These are phyloP conservation scores for Blastobotrys elegans DNA, from an alignment of 1,139 yeast species.

Conservation along the genomic window DNA sequence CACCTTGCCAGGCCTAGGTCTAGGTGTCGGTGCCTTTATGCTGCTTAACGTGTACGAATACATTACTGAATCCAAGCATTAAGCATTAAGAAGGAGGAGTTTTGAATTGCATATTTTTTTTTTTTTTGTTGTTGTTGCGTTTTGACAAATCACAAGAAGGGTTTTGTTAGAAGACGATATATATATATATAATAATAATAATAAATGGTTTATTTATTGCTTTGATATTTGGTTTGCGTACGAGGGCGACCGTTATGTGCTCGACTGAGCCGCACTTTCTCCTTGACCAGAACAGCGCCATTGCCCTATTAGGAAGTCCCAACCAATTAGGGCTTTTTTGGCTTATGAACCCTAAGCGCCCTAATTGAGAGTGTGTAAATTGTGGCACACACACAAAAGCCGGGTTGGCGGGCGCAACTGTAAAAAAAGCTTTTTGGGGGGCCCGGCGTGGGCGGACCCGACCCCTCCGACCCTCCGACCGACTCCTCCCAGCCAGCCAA, in stretches of 20 bases:
- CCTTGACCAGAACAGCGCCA: no score
- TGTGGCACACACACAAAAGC: background rate
- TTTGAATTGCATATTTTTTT: no score
- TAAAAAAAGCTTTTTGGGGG: no score
- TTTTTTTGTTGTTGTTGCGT: no score
- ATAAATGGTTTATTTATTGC: no score
- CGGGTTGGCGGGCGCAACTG: no score
- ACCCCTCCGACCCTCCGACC: conserved; percentile 1
- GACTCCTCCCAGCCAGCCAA: background rate
- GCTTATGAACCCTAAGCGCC: no score
- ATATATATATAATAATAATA: no score
- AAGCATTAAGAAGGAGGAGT: background rate
- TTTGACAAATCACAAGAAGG: no score
- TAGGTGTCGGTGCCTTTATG: conserved; percentile 73
- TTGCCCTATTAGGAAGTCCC: background rate
- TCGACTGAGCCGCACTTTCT: background rate
- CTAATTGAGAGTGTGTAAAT: background rate
- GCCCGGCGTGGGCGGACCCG: background rate
- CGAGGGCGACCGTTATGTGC: no score
- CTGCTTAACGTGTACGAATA: conserved; percentile 59
- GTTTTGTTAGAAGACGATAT: no score
- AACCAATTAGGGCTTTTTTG: background rate
- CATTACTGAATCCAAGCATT: conserved; percentile 19
- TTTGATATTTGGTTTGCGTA: no score
- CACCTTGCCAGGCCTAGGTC: conserved; percentile 80